Percentiles rank a stretch among this genome's conserved stretches.
Conservation (phyloP, 805 yeast species). For the Suhomyces sp. region DNA sequence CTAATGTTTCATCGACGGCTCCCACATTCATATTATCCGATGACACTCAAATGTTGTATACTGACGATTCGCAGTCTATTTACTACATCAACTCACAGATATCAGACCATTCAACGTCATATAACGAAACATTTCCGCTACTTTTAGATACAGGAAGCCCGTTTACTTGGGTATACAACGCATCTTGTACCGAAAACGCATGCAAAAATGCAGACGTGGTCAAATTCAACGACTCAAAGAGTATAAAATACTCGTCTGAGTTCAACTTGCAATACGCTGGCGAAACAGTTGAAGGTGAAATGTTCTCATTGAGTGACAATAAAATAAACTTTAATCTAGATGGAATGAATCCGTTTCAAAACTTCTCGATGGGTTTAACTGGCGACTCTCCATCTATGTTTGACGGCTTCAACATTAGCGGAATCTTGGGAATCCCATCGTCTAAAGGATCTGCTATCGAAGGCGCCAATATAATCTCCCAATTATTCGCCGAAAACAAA, state of each 20-base stretch:
- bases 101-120: constrained; percentile 18
- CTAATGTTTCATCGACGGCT: neutral
- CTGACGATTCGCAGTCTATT: constrained; percentile 11
- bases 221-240: constrained; percentile 19
- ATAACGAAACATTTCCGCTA: constrained; percentile 39
- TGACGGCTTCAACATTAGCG: constrained; percentile 50
- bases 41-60: constrained; percentile 6
- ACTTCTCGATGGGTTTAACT: constrained; percentile 55
- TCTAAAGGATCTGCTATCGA: constrained; percentile 6
- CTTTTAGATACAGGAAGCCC: constrained; percentile 67
- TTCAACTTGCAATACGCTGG: constrained; percentile 54
- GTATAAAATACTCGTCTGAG: constrained; percentile 19
- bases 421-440: constrained; percentile 56
- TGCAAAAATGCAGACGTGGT: constrained; percentile 34
- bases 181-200: constrained; percentile 42
- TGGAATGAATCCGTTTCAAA: constrained; percentile 14
- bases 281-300: constrained; percentile 50
- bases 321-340: constrained; percentile 30
- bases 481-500: constrained; percentile 29
- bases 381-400: constrained; percentile 51
- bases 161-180: constrained; percentile 59
- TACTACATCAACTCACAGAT: constrained; percentile 14
- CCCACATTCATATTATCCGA: constrained; percentile 3
- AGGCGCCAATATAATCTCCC: constrained; percentile 43
- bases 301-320: constrained; percentile 34